Base-by-base conservation (phyloP, 2,329 filamentous ascomycete genomes). In the Colletotrichum orchidophilum region DNA sequence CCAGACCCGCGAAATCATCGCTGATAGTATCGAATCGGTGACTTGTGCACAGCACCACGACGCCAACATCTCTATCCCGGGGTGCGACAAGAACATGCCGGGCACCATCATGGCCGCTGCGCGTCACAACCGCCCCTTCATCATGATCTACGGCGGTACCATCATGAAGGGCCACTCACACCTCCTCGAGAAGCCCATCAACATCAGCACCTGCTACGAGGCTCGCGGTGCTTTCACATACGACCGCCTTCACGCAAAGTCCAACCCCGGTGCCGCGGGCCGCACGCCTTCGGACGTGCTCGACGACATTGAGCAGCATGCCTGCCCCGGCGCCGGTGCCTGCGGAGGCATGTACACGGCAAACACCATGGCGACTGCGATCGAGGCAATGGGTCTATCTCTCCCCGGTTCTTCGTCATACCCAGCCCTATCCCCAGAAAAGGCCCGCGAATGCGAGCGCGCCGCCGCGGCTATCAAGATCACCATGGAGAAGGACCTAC, bases 71-170 rank as follows among this genome's bases (percentile, higher is more conserved):
- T 91, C 94, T 33, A 96, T 98, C 75, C 95, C 96, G 0, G 95
- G 95, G 12, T 98, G 95, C 80, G 95, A 98, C 84, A 98, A 98
- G 88, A 98, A 98, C 81, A 98, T 98, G 96, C 95, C 95, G 0
- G 95, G 95, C 74, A 92, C 94, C 18, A 87, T 96, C 73, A 97
- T 97, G 92, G 95, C 93, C 0, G 95, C 96, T 78, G 94, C 94
- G 15, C 90, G 96, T 68, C 94, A 97, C 83, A 98, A 98, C 82
- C 89, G 96, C 11, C 96, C 96, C 4, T 96, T 94, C 58, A 86
- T 98, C 79, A 97, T 98, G 95, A 92, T 98, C 71, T 98, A 98
- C 80, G 96, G 96, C 61, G 96, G 96, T 49, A 94, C 94, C 18
- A 98, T 97, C 77, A 91, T 91, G 78, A 94, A 94, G 73, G 96